Conservation (phyloP, 1,284 basidiomycete genomes). For the Ceratobasidium sp. region DNA sequence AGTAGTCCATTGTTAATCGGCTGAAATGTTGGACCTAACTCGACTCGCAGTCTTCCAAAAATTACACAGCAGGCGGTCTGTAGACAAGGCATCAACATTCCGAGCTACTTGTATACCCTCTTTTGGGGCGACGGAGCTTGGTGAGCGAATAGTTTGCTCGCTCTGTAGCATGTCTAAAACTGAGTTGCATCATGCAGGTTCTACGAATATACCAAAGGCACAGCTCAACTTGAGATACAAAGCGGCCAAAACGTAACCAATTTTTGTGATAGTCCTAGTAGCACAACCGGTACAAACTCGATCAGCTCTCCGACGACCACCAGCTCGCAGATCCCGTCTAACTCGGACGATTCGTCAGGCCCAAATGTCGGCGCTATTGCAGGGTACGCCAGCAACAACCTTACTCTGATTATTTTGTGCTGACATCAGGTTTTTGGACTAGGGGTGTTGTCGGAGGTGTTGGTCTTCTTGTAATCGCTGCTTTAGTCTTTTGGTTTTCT, state of each 20-base stretch:
- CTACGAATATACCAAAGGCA: slow-evolving; percentile 23
- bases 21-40: not conserved
- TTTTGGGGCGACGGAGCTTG: slow-evolving; percentile 24
- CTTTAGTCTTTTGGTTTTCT: not conserved
- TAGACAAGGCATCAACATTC: slow-evolving; percentile 21
- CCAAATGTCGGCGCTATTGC: slow-evolving; percentile 6
- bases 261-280: not conserved
- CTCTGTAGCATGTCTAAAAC: not conserved
- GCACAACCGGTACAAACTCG: not conserved
- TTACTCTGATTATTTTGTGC: not conserved
- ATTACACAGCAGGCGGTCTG: slow-evolving; percentile 11
- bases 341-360: not conserved
- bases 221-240: not conserved
- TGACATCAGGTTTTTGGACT: not conserved
- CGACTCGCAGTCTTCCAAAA: not conserved
- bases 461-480: not conserved
- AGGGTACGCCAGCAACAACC: not conserved
- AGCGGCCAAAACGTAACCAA: slow-evolving; percentile 8
- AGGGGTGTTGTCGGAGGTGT: slow-evolving; percentile 21
- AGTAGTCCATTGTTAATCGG: not conserved
- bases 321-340: not conserved
- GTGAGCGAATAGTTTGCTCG: not conserved
- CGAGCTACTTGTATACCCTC: slow-evolving; percentile 1
- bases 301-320: no score
- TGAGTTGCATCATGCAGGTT: not conserved